Conservation (phyloP, 2,329 filamentous ascomycete genomes). For the Colletotrichum nymphaeae region DNA sequence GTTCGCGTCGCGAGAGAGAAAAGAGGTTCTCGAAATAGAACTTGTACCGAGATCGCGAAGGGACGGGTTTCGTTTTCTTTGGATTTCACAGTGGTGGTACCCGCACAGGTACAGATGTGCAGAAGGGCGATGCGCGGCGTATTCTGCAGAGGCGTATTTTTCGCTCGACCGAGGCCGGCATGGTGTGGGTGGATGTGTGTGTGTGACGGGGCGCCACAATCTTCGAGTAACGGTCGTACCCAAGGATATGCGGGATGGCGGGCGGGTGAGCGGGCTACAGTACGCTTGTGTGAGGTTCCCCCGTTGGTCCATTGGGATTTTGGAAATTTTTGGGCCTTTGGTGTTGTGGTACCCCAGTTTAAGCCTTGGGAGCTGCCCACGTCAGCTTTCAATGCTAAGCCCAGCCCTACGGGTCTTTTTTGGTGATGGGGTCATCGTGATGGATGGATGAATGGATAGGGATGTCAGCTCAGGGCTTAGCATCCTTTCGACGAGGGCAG, state of each 20-base stretch:
- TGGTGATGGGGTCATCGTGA: not conserved
- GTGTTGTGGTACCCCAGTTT: not conserved
- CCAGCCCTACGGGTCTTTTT: not conserved
- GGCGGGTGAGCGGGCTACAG: not conserved
- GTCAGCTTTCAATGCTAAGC: not conserved
- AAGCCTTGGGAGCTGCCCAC: not conserved
- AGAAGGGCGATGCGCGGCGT: slow-evolving; percentile 11
- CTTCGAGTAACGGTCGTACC: not conserved
- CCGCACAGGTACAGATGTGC: slow-evolving; percentile 1
- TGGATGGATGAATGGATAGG: not conserved
- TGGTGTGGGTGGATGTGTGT: not conserved
- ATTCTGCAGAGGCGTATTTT: not conserved
- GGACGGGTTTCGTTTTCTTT: not conserved
- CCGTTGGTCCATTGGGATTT: not conserved
- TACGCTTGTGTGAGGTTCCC: not conserved
- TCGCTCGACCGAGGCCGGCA: slow-evolving; percentile 32
- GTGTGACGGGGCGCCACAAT: slow-evolving; percentile 13
- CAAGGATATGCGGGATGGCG: not conserved
- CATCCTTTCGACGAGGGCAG: not conserved
- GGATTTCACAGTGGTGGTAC: not conserved
- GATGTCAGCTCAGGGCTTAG: not conserved
- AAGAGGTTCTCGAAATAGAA: no score
- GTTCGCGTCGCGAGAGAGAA: not conserved
- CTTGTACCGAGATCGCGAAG: not conserved
- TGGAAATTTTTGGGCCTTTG: not conserved